Percentiles rank a stretch among this genome's conserved stretches.
phyloP scores from a whole-genome alignment of 2,329 filamentous ascomycete species.

The Pseudogymnoascus sp. region DNA sequence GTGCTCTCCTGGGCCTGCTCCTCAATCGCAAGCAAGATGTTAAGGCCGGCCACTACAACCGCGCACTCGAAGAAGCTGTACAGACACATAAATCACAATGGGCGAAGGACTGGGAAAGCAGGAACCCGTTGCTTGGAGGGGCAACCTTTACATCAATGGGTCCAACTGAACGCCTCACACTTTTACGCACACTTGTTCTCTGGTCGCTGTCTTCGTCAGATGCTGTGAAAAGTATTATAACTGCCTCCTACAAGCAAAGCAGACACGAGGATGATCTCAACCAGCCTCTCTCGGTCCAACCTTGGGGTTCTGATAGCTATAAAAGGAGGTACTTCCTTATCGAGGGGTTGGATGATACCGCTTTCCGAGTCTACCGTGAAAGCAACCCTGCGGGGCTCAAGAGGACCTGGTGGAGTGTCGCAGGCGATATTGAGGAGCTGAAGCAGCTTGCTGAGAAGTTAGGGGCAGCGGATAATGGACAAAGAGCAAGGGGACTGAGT shows the following conservation, averaged over 20 bases:
- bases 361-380: constrained; percentile 89
- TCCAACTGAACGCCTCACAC: constrained; percentile 67
- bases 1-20: constrained; percentile 77
- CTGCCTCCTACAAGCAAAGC: constrained; percentile 78
- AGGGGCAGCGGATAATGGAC: constrained; percentile 66
- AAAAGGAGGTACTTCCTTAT: constrained; percentile 91
- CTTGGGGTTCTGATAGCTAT: constrained; percentile 83
- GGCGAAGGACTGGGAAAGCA: constrained; percentile 72
- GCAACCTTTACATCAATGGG: constrained; percentile 76
- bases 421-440: constrained; percentile 82
- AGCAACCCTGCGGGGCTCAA: constrained; percentile 72
- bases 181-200: constrained; percentile 73
- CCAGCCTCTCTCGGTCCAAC: constrained; percentile 79
- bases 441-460: constrained; percentile 68
- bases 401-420: constrained; percentile 85
- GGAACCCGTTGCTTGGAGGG: constrained; percentile 74
- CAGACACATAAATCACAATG: constrained; percentile 80
- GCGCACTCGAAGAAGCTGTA: constrained; percentile 89
- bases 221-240: constrained; percentile 69
- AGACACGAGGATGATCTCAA: constrained; percentile 73
- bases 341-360: constrained; percentile 88
- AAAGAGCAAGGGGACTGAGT: constrained; percentile 69
- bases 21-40: constrained; percentile 98
- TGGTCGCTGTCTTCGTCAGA: constrained; percentile 91
- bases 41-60: constrained; percentile 86